Base-by-base conservation (phyloP, 2,329 filamentous ascomycete genomes). In the Drechslera avenae region DNA sequence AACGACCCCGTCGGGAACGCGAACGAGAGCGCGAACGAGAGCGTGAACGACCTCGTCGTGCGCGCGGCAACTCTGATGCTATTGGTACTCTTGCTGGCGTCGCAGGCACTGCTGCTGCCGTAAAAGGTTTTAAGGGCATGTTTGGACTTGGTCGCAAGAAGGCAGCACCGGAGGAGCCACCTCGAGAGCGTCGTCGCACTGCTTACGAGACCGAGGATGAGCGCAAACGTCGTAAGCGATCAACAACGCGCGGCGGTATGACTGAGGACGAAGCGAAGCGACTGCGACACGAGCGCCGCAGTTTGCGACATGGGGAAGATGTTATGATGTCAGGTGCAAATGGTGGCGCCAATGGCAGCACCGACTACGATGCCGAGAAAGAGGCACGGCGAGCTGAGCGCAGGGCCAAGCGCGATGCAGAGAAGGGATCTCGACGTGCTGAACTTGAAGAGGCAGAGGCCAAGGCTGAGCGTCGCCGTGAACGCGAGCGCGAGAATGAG, bases 51-150 rank as follows among this genome's bases (percentile, higher is more conserved):
- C 61, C 63, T 16, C 63, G 63, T 50, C 81, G 44, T 73, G 81
- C 30, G 63, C 86, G 39, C 85, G 82, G 84, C 31, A 83, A 81
- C 58, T 87, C 86, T 3, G 82, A 76, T 46, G 79, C 85, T 3
- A 86, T 83, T 68, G 88, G 86, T 65, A 64, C 66, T 14, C 55
- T 69, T 52, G 65, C 62, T 39, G 59, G 63, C 32, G 67, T 69
- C 28, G 64, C 65, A 21, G 61, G 63, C 26, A 65, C 62, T 48
- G 68, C 66, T 48, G 67, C 66, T 13, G 73, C 84, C 44, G 80
- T 80, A 46, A 75, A 77, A 48, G 81, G 83, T 17, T 71, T 86
- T 13, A 82, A 84, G 75, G 81, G 82, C n/a, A 78, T 66, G 54
- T 74, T 81, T 42, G 78, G 78, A 3, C 56, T 78, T 45, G 64